Conservation (phyloP, 495 filamentous ascomycete genomes). For the Aspergillus hancockii region DNA sequence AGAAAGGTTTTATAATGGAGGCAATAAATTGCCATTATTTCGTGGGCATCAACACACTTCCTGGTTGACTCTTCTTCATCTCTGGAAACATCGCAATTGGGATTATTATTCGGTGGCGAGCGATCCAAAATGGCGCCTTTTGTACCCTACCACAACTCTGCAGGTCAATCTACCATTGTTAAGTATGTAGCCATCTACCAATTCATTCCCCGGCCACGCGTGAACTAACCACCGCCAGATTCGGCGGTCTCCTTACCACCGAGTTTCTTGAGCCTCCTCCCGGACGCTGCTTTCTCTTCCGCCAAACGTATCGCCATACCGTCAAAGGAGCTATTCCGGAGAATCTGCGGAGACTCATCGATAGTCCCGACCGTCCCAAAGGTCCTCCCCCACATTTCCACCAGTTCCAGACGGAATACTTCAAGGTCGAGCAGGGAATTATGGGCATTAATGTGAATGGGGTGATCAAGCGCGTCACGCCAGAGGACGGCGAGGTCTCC, state of each 20-base stretch:
- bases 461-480: background rate
- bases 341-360: conserved; percentile 13
- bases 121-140: conserved; percentile 1
- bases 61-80: too few species aligned
- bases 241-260: conserved; percentile 6
- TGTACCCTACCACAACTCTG: conserved; percentile 5
- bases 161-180: background rate
- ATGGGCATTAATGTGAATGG: conserved; percentile 12
- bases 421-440: conserved; percentile 14
- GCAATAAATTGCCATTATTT: too few species aligned
- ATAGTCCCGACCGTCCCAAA: conserved; percentile 10
- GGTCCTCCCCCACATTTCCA: conserved; percentile 20
- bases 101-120: too few species aligned
- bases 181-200: background rate
- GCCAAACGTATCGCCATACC: conserved; percentile 17
- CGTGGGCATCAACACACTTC: too few species aligned
- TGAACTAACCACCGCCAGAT: background rate
- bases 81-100: too few species aligned
- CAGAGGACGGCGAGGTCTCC: conserved; percentile 16
- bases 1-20: too few species aligned
- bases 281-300: conserved; percentile 17
- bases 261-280: conserved; percentile 19
- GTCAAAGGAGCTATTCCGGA: conserved; percentile 11
- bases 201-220: background rate
- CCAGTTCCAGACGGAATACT: conserved; percentile 21